Percentiles rank a stretch among this genome's conserved stretches.
These are phyloP conservation scores for Pseudocercospora ulei DNA, from an alignment of 2,329 filamentous ascomycete species.

Conservation along the genomic window DNA sequence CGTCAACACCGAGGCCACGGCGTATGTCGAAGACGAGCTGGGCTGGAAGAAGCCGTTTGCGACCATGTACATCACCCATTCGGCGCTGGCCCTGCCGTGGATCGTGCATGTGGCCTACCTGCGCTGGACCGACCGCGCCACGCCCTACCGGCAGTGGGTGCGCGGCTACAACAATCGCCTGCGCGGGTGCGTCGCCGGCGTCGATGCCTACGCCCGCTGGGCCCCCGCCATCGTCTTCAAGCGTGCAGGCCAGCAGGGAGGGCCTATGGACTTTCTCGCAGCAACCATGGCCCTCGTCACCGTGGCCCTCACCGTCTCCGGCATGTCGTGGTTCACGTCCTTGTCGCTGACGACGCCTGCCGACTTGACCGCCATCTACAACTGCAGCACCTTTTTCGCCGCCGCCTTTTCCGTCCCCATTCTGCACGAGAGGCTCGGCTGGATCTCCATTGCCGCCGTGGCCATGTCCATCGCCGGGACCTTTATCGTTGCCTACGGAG, in stretches of 20 bases:
- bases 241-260: conserved; percentile 22
- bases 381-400: conserved; percentile 33
- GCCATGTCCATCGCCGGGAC: conserved; percentile 31
- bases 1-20: conserved; percentile 32
- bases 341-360: conserved; percentile 31
- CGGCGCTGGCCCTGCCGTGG: conserved; percentile 31
- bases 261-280: conserved; percentile 30
- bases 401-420: conserved; percentile 31
- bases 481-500: conserved; percentile 32
- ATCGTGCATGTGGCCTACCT: conserved; percentile 26
- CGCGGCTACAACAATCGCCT: conserved; percentile 30
- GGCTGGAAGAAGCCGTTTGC: conserved; percentile 32
- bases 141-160: conserved; percentile 26
- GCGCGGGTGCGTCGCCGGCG: conserved; percentile 25
- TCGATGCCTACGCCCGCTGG: conserved; percentile 29
- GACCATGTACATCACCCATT: conserved; percentile 32
- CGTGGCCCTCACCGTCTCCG: conserved; percentile 28
- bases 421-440: conserved; percentile 28
- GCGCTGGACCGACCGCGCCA: conserved; percentile 22
- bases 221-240: conserved; percentile 25
- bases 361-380: conserved; percentile 34
- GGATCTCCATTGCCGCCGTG: conserved; percentile 27
- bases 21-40: conserved; percentile 31
- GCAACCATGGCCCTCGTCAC: conserved; percentile 30
- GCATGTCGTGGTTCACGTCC: conserved; percentile 30